Base-by-base conservation (phyloP, 257 asterid genomes). In the Ballota nigra region DNA sequence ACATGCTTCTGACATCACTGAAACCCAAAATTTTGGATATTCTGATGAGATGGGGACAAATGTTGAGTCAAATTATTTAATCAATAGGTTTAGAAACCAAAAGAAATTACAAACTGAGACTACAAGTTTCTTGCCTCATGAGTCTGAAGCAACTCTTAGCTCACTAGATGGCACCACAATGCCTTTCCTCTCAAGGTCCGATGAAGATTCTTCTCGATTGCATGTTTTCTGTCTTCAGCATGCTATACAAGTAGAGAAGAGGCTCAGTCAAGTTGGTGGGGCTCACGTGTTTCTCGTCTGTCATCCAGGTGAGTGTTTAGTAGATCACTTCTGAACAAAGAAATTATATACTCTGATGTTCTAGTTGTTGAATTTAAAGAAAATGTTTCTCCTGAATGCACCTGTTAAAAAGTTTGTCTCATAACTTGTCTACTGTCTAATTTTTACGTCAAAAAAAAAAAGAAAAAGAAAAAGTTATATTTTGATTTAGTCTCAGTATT, bases 171-270 rank as follows among this genome's bases (percentile, higher is more conserved):
- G 63, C 78, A 69, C 67, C 34, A 24, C 62, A 52, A 72, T 67
- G 26, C 77, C 84, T 63, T 77, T 79, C 67, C 12, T 87, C 60
- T 34, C 84, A 20, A 83, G 79, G 75, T 80, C 88, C 26, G 91
- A 92, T 70, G 97, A 84, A 71, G 98, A 95, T 77, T 87, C 96
- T 82, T 89, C 90, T 73, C 86, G 97, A 64, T 86, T 85, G 86
- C 99, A 95, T 69, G 92, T 95, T 66, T 95, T 95, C 83, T 95
- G 99, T 76, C 99, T 95, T 64, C 86, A 95, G 75, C 98, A 92
- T 81, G 97, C 99, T 56, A 76, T 87, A 40, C 92, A 89, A 84
- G 97, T 92, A 62, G 85, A 89, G 59, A 83, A 87, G 63, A 82
- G 75, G 78, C 97, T 95, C 79, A 84, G 84, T 55, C 59, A 74